Conservation (phyloP, 208 protist genomes). For the Trypanosoma brucei region DNA sequence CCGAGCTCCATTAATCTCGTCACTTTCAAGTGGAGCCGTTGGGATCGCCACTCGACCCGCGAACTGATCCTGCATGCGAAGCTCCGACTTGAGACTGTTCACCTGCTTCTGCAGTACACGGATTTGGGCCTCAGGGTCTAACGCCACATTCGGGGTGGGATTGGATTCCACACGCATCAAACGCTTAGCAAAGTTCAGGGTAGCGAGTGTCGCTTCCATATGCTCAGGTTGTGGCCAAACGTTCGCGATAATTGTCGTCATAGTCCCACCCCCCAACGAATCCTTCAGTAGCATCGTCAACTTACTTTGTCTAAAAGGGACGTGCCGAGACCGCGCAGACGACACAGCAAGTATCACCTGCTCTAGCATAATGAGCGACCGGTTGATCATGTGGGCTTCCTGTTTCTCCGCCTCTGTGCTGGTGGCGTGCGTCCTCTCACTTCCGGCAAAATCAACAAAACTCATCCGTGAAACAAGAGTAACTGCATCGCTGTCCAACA, state of each 20-base stretch:
- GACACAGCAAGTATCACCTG: constrained; percentile 85
- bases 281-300: constrained; percentile 79
- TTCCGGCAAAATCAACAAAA: constrained; percentile 91
- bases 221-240: constrained; percentile 49
- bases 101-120: constrained; percentile 80
- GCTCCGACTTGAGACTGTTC: constrained; percentile 74
- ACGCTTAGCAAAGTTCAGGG: constrained; percentile 86
- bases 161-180: constrained; percentile 82
- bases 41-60: constrained; percentile 17
- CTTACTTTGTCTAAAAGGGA: constrained; percentile 72
- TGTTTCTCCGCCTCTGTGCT: constrained; percentile 15
- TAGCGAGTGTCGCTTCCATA: constrained; percentile 74
- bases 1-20: constrained; percentile 60
- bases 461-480: constrained; percentile 64
- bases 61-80: constrained; percentile 90
- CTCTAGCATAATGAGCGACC: constrained; percentile 88
- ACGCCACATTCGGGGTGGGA: constrained; percentile 46
- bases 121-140: constrained; percentile 69
- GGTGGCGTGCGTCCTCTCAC: constrained; percentile 45
- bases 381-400: constrained; percentile 51
- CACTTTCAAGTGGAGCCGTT: constrained; percentile 38
- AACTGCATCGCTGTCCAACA: constrained; percentile 66
- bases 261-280: constrained; percentile 62
- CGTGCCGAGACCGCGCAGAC: constrained; percentile 25
- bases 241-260: constrained; percentile 88